Base-by-base conservation (phyloP, 2,329 filamentous ascomycete species). In the Acarospora socialis region DNA sequence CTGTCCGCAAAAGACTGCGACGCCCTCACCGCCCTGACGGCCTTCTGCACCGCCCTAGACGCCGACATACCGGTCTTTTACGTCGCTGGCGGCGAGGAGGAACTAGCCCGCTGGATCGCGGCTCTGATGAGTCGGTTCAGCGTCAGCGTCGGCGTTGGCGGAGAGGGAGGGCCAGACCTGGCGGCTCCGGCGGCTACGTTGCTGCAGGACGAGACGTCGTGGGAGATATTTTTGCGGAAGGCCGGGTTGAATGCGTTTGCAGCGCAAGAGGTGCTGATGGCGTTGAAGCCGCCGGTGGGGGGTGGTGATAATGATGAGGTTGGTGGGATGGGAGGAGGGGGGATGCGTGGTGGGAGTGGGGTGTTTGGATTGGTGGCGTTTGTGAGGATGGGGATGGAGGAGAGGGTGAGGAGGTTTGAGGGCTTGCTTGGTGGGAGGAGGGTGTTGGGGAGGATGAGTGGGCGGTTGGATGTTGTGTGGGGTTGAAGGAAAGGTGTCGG, bases 241-340 rank as follows among this genome's bases (percentile, higher is more conserved):
- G 64, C 66, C 1, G 80, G 80, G 0, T 51, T 83, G 47, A 84
- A 86, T 50, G 65, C 70, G 0, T 82, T 72, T 48, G 78, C 77
- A 2, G 79, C 80, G 3, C 78, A 83, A 48, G 59, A 61, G 7
- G 58, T 82, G 2, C 53, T 81, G 20, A 56, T 54, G 1, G 49
- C 51, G n/a, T 35, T 73, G 8, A 62, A 61, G 41, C 44, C 43
- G 5, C 53, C 52, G 5, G 29, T 38, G 29, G 19, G 35, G 16
- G 30, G 23, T 21, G 45, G 46, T 12, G 43, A 37, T 9, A 21
- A 38, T 18, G 7, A 32, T 2, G 28, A 10, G 4, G 14, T 36
- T 43, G 22, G 17, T 13, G 17, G 32, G 30, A 2, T 9, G 28
- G 15, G 5, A 42, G 33, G 15, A 34, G 39, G 4, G 27, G 43